Percentiles rank a stretch among this genome's conserved stretches.
These are phyloP conservation scores for Aspergillus piperis DNA, from an alignment of 2,329 filamentous ascomycete genomes.

Conservation along the genomic window DNA sequence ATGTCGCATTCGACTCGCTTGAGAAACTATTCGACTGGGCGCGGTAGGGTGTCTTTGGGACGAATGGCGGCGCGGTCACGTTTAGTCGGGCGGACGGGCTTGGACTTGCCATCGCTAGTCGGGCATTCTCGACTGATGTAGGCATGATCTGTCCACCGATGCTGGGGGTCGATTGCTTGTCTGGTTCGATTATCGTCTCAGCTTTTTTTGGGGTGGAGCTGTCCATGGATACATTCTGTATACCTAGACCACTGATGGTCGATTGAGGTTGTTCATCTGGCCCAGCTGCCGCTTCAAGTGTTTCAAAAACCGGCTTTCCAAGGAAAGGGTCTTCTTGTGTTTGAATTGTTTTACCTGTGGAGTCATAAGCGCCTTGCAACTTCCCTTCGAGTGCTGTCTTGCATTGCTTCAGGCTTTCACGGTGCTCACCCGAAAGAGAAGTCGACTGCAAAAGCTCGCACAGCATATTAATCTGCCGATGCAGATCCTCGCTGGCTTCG, in stretches of 20 bases:
- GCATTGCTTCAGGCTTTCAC: slow-evolving; percentile 18
- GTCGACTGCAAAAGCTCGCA: slow-evolving; percentile 22
- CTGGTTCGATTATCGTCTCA: not conserved
- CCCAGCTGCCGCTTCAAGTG: too few relatives aligned
- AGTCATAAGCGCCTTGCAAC: not conserved
- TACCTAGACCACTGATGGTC: too few relatives aligned
- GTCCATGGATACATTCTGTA: too few relatives aligned
- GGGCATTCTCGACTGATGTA: not conserved
- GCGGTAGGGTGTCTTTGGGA: not conserved
- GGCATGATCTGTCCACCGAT: not conserved
- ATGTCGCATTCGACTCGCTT: not conserved
- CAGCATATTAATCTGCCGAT: slow-evolving; percentile 23
- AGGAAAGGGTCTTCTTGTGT: not conserved
- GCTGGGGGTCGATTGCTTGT: not conserved
- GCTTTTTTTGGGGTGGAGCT: not conserved
- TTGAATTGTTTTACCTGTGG: not conserved
- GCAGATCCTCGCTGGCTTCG: not conserved
- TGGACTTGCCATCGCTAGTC: not conserved
- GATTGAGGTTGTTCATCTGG: too few relatives aligned
- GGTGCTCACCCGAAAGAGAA: slow-evolving; percentile 18
- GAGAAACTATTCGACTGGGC: not conserved
- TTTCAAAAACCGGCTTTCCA: not conserved
- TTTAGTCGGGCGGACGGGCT: not conserved
- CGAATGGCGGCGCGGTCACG: not conserved
- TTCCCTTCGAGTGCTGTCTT: slow-evolving; percentile 4